phyloP scores from a whole-genome alignment of 78 protist genomes.

The Dictyostelium intermedium region DNA sequence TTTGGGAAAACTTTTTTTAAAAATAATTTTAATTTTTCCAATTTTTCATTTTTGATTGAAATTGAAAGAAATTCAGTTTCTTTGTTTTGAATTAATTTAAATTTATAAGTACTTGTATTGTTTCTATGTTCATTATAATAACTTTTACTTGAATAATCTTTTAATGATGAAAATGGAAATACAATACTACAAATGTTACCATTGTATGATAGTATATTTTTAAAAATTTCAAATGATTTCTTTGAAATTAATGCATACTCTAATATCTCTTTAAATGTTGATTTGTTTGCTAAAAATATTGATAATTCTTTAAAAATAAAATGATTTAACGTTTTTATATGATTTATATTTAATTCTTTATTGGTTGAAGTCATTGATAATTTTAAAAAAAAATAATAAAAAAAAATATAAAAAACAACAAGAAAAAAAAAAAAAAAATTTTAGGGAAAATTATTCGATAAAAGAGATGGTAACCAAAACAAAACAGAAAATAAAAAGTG shows the following conservation, averaged over 20 bases:
- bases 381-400: background rate
- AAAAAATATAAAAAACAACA: background rate
- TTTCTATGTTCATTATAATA: background rate
- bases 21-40: background rate
- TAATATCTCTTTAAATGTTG: background rate
- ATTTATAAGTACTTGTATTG: background rate
- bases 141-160: background rate
- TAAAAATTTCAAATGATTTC: background rate
- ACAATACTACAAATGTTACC: background rate
- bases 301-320: background rate
- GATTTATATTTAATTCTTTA: background rate
- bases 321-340: background rate
- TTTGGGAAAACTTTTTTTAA: background rate
- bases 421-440: background rate
- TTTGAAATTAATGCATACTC: background rate
- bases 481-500: too few relatives aligned
- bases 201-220: background rate
- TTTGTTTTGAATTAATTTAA: background rate
- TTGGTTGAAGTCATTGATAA: background rate
- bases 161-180: background rate
- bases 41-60: background rate
- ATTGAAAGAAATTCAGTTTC: background rate
- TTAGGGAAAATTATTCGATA: too few relatives aligned
- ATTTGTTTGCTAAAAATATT: background rate
- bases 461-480: too few relatives aligned